Evolutionary conservation across 805 yeast species (phyloP).

Genomic region (Candida insectorum): DNA sequence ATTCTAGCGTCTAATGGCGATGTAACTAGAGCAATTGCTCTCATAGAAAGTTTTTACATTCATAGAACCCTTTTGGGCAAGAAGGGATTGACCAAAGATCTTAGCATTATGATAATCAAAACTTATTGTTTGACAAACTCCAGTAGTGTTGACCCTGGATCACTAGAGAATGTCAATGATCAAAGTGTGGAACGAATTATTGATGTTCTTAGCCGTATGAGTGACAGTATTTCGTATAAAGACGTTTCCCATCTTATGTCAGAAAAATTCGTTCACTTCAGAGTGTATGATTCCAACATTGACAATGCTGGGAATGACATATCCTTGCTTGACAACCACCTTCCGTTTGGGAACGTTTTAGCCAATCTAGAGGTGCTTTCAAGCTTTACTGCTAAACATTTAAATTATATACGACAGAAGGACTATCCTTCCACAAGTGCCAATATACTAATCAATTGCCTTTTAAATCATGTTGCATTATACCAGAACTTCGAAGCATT

Average conservation of each 20-base stretch:
- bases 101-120: slow-evolving; percentile 29
- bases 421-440: no score
- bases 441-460: slow-evolving; percentile 34
- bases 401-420: slow-evolving; percentile 16
- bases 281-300: slow-evolving; percentile 22
- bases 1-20: slow-evolving; percentile 35
- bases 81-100: slow-evolving; percentile 28
- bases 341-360: slow-evolving; percentile 29
- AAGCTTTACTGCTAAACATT: slow-evolving; percentile 21
- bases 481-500: slow-evolving; percentile 35
- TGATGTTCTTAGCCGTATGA: slow-evolving; percentile 25
- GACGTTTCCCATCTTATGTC: slow-evolving; percentile 32
- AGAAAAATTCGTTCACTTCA: slow-evolving; percentile 22
- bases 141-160: slow-evolving; percentile 2
- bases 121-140: slow-evolving; percentile 28
- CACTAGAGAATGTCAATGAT: slow-evolving; percentile 15
- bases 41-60: slow-evolving; percentile 33
- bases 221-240: slow-evolving; percentile 15
- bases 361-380: slow-evolving; percentile 24
- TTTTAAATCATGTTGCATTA: slow-evolving; percentile 30
- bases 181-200: slow-evolving; percentile 25
- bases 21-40: slow-evolving; percentile 26
- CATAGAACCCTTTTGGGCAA: slow-evolving; percentile 31
- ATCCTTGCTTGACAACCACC: no score
- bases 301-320: slow-evolving; percentile 5